Evolutionary conservation across 1,139 yeast genomes (phyloP).

Genomic region (Suhomyces taliae): DNA sequence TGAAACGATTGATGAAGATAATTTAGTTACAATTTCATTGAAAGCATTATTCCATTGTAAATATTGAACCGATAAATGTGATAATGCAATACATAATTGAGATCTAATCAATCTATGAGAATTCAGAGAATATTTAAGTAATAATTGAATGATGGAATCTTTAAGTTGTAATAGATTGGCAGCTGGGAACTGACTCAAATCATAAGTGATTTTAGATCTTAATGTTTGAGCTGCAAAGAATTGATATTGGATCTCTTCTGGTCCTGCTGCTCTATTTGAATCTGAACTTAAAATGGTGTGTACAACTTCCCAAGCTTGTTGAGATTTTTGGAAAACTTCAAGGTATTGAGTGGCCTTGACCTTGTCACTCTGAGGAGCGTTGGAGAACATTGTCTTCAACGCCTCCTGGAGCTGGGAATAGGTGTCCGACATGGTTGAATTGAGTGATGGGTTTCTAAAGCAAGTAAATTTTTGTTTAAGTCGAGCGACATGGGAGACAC

Average conservation of each 20-base stretch:
- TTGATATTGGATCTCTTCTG: conserved; percentile 49
- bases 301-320: conserved; percentile 62
- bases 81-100: conserved; percentile 77
- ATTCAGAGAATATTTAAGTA: conserved; percentile 42
- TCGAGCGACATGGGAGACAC: not conserved
- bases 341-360: conserved; percentile 64
- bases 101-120: conserved; percentile 61
- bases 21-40: conserved; percentile 58
- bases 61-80: conserved; percentile 79
- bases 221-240: conserved; percentile 91
- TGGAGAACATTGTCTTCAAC: conserved; percentile 60
- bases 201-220: conserved; percentile 80
- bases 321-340: conserved; percentile 80
- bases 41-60: conserved; percentile 72
- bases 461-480: not conserved
- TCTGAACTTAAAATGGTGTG: conserved; percentile 32
- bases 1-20: conserved; percentile 45
- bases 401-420: conserved; percentile 44
- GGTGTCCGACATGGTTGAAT: conserved; percentile 12
- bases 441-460: not conserved
- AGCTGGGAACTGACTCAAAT: conserved; percentile 70
- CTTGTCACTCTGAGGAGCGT: conserved; percentile 52
- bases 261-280: not conserved
- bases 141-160: conserved; percentile 57
- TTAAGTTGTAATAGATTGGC: conserved; percentile 56